Evolutionary conservation across 441 rosid species (phyloP).

Genomic region (Brassica balearica): DNA sequence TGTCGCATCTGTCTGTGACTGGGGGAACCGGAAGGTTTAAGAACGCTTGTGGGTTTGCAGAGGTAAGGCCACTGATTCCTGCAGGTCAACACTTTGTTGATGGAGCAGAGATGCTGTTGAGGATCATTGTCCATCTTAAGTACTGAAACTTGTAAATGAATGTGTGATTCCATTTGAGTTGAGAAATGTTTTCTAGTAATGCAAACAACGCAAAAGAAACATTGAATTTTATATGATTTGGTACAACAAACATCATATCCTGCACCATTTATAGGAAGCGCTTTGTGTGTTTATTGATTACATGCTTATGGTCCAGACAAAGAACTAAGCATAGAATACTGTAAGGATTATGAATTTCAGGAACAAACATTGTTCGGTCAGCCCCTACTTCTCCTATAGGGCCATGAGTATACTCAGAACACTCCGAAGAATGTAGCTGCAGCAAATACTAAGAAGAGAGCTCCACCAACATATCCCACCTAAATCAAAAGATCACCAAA

Average conservation of each 20-base stretch:
- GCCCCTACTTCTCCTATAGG: constrained; percentile 12
- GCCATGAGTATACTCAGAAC: constrained; percentile 51
- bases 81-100: constrained; percentile 67
- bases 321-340: constrained; percentile 7
- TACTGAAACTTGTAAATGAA: constrained; percentile 43
- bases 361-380: neutral
- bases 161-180: constrained; percentile 2
- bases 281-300: neutral
- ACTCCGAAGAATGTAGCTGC: constrained; percentile 89
- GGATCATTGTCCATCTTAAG: constrained; percentile 68
- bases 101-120: constrained; percentile 73
- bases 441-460: constrained; percentile 83
- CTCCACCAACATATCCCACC: constrained; percentile 95
- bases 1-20: constrained; percentile 66
- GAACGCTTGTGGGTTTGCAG: constrained; percentile 73
- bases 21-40: constrained; percentile 87
- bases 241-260: constrained; percentile 12
- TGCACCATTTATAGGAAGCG: neutral
- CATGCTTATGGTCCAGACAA: constrained; percentile 11
- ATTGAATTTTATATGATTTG: constrained; percentile 6
- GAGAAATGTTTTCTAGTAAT: constrained; percentile 6
- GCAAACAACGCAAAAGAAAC: constrained; percentile 5
- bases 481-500: constrained; percentile 42
- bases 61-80: constrained; percentile 71
- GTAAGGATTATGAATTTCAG: neutral